phyloP scores from a whole-genome alignment of 805 yeast genomes.

The Yamadazyma sp. region DNA sequence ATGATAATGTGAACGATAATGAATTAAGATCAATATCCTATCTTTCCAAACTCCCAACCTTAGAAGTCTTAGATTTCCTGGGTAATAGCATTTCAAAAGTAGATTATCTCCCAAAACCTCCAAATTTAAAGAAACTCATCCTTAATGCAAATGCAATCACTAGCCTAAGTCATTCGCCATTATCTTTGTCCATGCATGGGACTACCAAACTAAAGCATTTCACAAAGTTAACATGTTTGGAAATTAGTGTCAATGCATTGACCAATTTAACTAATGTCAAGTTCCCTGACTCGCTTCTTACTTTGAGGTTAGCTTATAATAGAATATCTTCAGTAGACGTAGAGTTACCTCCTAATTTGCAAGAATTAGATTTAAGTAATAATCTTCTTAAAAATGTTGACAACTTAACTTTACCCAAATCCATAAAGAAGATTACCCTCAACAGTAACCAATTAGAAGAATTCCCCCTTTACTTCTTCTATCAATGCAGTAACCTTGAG shows the following conservation, averaged over 20 bases:
- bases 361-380: conserved; percentile 15
- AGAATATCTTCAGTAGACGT: conserved; percentile 7
- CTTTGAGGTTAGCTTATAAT: conserved; percentile 15
- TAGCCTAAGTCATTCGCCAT: background rate
- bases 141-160: conserved; percentile 14
- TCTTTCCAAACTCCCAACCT: background rate
- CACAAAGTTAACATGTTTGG: background rate
- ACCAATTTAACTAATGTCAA: conserved; percentile 2
- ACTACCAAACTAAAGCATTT: background rate
- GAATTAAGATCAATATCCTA: background rate
- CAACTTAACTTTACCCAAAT: conserved; percentile 11
- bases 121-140: conserved; percentile 10
- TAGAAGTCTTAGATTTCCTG: conserved; percentile 14
- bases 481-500: conserved; percentile 7
- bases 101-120: conserved; percentile 12
- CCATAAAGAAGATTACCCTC: conserved; percentile 15
- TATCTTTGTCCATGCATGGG: background rate
- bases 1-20: conserved; percentile 11
- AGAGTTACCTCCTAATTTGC: conserved; percentile 12
- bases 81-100: conserved; percentile 16
- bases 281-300: conserved; percentile 12
- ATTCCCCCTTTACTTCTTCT: conserved; percentile 15
- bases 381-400: conserved; percentile 12
- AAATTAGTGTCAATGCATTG: conserved; percentile 2
- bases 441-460: conserved; percentile 13